These are phyloP conservation scores for Fusarium xyrophilum DNA, from an alignment of 2,329 filamentous ascomycete genomes.

Conservation along the genomic window DNA sequence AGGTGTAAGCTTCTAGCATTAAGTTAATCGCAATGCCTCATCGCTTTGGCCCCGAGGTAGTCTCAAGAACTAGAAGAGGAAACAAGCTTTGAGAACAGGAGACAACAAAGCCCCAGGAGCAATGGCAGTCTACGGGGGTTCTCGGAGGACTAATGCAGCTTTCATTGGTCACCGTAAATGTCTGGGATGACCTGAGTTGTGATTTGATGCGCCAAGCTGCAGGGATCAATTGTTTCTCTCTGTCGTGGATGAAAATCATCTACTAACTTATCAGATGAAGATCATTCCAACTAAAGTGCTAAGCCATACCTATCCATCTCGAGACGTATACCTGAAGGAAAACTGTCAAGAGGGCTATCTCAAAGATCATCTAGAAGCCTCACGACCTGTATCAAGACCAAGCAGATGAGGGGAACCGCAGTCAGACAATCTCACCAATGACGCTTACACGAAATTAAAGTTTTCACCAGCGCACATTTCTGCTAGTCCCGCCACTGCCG, in stretches of 20 bases:
- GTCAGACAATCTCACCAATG: not conserved
- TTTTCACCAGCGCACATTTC: not conserved
- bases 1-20: fast-evolving
- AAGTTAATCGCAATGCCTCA: fast-evolving
- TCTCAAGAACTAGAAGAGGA: not conserved
- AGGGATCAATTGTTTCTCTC: not conserved
- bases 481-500: not conserved
- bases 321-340: fast-evolving
- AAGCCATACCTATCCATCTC: fast-evolving
- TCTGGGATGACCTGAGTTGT: not conserved
- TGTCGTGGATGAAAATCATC: not conserved
- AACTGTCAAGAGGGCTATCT: fast-evolving
- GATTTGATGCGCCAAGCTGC: not conserved
- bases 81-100: not conserved
- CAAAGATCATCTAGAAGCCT: not conserved
- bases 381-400: not conserved
- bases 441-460: not conserved
- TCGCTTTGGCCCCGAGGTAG: not conserved
- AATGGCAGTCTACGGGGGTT: not conserved
- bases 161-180: not conserved
- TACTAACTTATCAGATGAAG: too few relatives aligned
- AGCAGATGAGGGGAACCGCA: not conserved
- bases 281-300: not conserved
- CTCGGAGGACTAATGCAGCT: not conserved
- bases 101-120: not conserved